Percentiles rank a stretch among this genome's conserved stretches.
Evolutionary conservation across 2,329 filamentous ascomycete genomes (phyloP).

Genomic region (Microcera coccophila): DNA sequence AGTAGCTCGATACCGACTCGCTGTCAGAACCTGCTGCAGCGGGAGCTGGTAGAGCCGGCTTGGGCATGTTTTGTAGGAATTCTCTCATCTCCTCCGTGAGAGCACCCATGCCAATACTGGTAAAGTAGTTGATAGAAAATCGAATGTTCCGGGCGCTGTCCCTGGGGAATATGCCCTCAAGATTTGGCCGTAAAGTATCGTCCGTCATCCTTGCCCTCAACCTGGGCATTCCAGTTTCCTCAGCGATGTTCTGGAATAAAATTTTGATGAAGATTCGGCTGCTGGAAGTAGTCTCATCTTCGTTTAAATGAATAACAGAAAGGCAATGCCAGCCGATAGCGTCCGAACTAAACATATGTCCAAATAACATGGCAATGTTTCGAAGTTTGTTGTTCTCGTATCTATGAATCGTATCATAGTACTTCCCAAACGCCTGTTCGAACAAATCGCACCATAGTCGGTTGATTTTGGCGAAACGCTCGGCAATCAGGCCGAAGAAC

Average conservation of each 20-base stretch:
- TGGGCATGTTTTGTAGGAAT: conserved; percentile 82
- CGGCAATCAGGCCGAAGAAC: conserved; percentile 91
- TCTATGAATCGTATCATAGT: conserved; percentile 96
- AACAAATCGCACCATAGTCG: conserved; percentile 92
- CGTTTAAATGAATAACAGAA: conserved; percentile 80
- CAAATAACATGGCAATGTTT: conserved; percentile 94
- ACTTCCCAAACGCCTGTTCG: conserved; percentile 82
- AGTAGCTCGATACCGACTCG: conserved; percentile 74
- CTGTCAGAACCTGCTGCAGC: conserved; percentile 60
- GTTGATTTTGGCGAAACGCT: conserved; percentile 94
- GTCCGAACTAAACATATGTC: conserved; percentile 82
- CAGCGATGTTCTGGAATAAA: conserved; percentile 84
- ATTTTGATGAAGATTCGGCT: conserved; percentile 99
- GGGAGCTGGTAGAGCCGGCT: conserved; percentile 70
- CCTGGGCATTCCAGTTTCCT: conserved; percentile 79
- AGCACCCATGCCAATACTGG: conserved; percentile 91
- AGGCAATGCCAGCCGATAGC: conserved; percentile 91
- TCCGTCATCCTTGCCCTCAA: conserved; percentile 74
- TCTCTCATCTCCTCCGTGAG: conserved; percentile 95
- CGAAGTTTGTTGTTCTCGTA: conserved; percentile 93
- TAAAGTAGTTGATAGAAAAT: conserved; percentile 99
- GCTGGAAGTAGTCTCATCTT: conserved; percentile 94
- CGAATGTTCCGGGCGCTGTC: conserved; percentile 87
- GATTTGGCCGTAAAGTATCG: conserved; percentile 70
- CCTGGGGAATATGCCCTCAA: conserved; percentile 83